Evolutionary conservation across 2,329 filamentous ascomycete species (phyloP).

Genomic region (Penicillium sp.): DNA sequence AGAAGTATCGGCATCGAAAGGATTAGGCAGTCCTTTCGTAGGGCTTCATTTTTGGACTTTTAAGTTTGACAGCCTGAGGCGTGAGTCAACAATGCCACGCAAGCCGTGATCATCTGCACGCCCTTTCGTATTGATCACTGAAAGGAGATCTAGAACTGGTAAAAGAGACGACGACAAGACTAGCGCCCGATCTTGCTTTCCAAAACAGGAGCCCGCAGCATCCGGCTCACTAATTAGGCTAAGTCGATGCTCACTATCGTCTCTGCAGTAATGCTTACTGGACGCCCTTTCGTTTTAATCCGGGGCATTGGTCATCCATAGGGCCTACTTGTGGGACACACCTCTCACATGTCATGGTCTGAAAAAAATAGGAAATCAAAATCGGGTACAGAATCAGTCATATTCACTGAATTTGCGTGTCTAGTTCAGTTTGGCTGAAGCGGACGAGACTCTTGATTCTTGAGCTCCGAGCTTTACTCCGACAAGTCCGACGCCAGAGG

Average conservation of each 20-base stretch:
- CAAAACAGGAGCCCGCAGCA: not conserved
- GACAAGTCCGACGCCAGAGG: not conserved
- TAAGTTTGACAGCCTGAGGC: not conserved
- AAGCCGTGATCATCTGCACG: not conserved
- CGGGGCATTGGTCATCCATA: not conserved
- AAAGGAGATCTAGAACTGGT: not conserved
- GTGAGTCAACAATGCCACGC: not conserved
- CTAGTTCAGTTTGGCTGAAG: too few relatives aligned
- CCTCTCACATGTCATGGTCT: not conserved
- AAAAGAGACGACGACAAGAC: not conserved
- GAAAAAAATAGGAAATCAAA: not conserved
- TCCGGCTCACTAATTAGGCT: not conserved
- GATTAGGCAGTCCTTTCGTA: not conserved
- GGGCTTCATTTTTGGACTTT: too few relatives aligned
- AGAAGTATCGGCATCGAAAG: not conserved
- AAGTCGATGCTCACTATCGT: not conserved
- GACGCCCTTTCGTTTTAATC: not conserved
- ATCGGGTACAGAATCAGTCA: too few relatives aligned
- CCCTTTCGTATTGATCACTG: not conserved
- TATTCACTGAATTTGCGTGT: too few relatives aligned
- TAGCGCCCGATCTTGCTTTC: not conserved
- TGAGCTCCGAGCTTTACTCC: conserved; percentile 4
- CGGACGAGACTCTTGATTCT: not conserved
- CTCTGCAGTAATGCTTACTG: not conserved
- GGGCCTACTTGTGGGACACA: too few relatives aligned